A percentile compares a stretch with the other conserved stretches of the same genome.
Conservation (phyloP, 768 basidiomycete species). For the Trametes punicea region DNA sequence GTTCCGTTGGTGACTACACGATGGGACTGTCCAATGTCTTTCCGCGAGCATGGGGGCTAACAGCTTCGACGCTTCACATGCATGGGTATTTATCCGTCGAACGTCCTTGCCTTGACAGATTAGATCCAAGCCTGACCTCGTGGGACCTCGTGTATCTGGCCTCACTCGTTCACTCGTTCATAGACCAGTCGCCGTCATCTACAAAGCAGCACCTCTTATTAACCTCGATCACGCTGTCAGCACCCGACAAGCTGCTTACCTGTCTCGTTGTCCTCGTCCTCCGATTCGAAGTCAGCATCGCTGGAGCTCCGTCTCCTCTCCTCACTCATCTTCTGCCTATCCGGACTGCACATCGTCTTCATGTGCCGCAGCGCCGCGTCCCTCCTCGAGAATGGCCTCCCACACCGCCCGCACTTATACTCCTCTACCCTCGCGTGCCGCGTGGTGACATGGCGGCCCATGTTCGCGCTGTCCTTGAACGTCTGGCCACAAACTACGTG, state of each 20-base stretch:
- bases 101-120: background rate
- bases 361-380: conserved; percentile 19
- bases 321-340: background rate
- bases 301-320: background rate
- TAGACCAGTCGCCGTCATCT: background rate
- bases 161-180: background rate
- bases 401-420: conserved; percentile 15
- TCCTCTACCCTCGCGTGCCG: conserved; percentile 12
- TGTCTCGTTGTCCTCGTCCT: background rate
- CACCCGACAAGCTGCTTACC: background rate
- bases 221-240: background rate
- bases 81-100: background rate
- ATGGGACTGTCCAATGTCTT: background rate
- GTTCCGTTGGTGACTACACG: background rate
- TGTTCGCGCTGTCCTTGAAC: conserved; percentile 20
- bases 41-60: background rate
- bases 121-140: background rate
- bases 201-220: background rate
- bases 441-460: conserved; percentile 16
- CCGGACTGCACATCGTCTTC: conserved; percentile 16
- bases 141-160: no score
- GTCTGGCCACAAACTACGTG: conserved; percentile 7
- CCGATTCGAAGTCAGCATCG: background rate
- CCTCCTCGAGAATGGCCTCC: conserved; percentile 10
- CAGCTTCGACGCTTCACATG: background rate